These are phyloP conservation scores for Leccinellum luteum DNA, from an alignment of 768 basidiomycete species.

Conservation along the genomic window DNA sequence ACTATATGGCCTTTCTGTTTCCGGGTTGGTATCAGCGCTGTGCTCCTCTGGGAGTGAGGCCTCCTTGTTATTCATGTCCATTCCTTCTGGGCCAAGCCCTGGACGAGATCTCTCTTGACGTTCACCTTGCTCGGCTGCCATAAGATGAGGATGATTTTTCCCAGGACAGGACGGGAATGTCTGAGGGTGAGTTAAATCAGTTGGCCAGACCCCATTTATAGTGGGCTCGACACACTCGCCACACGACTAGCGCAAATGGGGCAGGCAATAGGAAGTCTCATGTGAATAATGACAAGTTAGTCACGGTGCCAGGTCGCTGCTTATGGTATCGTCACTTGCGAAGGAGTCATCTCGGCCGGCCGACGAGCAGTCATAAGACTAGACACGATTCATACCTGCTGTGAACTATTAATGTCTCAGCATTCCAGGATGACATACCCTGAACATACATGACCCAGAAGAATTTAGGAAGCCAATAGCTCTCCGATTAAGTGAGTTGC, in stretches of 20 bases:
- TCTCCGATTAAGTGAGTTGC: too few relatives aligned
- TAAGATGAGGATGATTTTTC: background rate
- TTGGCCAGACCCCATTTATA: background rate
- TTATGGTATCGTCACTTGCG: background rate
- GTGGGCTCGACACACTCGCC: background rate
- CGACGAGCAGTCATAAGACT: too few relatives aligned
- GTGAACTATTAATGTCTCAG: too few relatives aligned
- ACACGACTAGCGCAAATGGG: background rate
- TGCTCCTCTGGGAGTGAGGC: background rate
- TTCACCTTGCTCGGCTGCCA: background rate
- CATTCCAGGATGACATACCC: too few relatives aligned
- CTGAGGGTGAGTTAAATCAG: background rate
- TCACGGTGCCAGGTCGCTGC: background rate
- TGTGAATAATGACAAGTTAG: background rate
- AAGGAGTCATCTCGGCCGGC: too few relatives aligned
- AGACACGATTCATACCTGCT: too few relatives aligned
- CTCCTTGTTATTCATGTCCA: background rate
- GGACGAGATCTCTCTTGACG: background rate
- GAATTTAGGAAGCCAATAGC: too few relatives aligned
- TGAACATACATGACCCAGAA: too few relatives aligned
- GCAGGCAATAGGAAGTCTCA: background rate
- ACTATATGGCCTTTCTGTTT: constrained; percentile 34
- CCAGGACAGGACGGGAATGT: background rate
- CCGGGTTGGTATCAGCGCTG: background rate
- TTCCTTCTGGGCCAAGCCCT: background rate